These are phyloP conservation scores for Diaporthe ilicicola DNA, from an alignment of 2,329 filamentous ascomycete species.

Conservation along the genomic window DNA sequence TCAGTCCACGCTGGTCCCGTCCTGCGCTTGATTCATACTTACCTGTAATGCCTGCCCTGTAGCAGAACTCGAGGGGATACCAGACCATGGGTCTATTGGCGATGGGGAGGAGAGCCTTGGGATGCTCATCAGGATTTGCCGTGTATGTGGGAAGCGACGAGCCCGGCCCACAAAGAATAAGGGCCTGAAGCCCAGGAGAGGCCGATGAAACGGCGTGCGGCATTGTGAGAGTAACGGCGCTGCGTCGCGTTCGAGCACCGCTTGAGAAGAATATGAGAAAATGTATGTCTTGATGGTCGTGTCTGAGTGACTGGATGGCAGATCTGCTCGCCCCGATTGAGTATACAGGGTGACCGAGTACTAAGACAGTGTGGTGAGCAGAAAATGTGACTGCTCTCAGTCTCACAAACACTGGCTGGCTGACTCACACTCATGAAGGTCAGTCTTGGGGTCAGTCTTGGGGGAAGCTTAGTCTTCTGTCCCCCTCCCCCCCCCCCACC, in stretches of 20 bases:
- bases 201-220: conserved; percentile 79
- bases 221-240: conserved; percentile 56
- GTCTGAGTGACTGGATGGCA: neutral
- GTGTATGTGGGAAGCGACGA: conserved; percentile 86
- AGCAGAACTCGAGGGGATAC: conserved; percentile 88
- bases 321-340: neutral
- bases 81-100: conserved; percentile 90
- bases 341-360: neutral
- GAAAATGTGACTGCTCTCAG: neutral
- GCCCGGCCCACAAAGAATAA: conserved; percentile 85
- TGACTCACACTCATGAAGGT: conserved; percentile 26
- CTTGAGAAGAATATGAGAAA: neutral
- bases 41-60: conserved; percentile 81
- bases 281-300: neutral
- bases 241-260: neutral
- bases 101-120: conserved; percentile 83
- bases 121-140: conserved; percentile 79
- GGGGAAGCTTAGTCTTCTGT: neutral
- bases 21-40: conserved; percentile 39
- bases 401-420: conserved; percentile 2
- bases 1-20: conserved; percentile 5
- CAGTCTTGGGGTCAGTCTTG: conserved; percentile 4
- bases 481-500: too few species aligned
- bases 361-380: neutral
- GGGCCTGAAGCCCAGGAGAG: conserved; percentile 79